A percentile compares a stretch with the other conserved stretches of the same genome.
Evolutionary conservation across 73 alveolate genomes (phyloP).

Genomic region (Paramecium pentaurelia): DNA sequence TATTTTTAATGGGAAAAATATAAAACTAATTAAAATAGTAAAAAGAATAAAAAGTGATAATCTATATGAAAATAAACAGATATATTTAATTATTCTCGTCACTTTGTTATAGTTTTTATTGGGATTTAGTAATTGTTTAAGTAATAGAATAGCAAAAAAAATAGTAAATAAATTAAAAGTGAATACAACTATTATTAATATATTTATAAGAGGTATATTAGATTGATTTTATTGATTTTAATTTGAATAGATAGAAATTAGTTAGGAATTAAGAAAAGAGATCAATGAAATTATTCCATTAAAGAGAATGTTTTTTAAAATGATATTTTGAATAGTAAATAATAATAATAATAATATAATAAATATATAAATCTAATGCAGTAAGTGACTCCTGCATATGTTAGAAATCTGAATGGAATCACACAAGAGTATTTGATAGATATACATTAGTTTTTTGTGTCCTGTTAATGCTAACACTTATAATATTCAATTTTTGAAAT

Average conservation of each 20-base stretch:
- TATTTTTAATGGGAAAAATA: too few relatives aligned
- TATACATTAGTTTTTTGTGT: slow-evolving; percentile 63
- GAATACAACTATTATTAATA: too few relatives aligned
- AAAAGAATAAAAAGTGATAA: too few relatives aligned
- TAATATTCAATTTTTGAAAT: slow-evolving; percentile 70
- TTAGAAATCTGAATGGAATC: neutral
- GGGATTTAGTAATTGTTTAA: too few relatives aligned
- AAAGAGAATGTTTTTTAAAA: neutral
- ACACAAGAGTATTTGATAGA: neutral
- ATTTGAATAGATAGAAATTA: neutral
- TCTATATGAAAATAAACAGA: too few relatives aligned
- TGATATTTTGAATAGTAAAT: neutral
- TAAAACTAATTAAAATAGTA: too few relatives aligned
- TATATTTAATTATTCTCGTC: too few relatives aligned
- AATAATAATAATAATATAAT: neutral
- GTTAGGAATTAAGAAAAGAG: neutral
- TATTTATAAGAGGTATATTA: too few relatives aligned
- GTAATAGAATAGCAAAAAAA: too few relatives aligned
- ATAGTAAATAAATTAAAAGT: neutral
- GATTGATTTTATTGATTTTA: too few relatives aligned
- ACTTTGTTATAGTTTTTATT: too few relatives aligned
- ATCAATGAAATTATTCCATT: too few relatives aligned
- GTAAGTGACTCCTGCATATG: slow-evolving; percentile 23
- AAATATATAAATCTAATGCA: neutral
- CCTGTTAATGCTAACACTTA: slow-evolving; percentile 75